Conservation (phyloP, 306 rosid species). For the Morella rubra region DNA sequence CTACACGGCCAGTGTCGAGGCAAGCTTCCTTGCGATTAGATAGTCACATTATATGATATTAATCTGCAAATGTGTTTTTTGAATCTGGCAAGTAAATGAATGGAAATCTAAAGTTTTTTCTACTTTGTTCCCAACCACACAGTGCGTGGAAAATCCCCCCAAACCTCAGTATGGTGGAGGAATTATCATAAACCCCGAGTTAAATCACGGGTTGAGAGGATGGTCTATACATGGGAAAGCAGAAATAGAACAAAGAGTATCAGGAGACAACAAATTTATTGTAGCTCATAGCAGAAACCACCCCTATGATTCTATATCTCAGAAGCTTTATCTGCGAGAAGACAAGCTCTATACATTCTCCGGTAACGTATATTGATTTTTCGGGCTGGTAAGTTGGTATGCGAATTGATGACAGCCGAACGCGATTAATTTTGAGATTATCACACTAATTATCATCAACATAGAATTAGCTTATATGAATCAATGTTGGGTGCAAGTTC, state of each 20-base stretch:
- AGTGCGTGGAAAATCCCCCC: constrained; percentile 59
- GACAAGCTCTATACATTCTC: constrained; percentile 56
- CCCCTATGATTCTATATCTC: constrained; percentile 47
- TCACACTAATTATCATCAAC: not conserved
- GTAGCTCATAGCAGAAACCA: constrained; percentile 58
- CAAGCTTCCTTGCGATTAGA: not conserved
- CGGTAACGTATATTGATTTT: constrained; percentile 36
- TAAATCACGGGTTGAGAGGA: constrained; percentile 56
- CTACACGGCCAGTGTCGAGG: constrained; percentile 52
- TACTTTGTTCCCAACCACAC: constrained; percentile 4
- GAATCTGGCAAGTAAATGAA: not conserved
- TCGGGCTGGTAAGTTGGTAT: too few relatives aligned
- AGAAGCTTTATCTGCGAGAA: constrained; percentile 39
- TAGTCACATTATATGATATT: not conserved
- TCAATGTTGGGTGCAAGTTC: not conserved
- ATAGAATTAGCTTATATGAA: not conserved
- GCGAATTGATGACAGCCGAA: not conserved
- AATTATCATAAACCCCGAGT: constrained; percentile 63
- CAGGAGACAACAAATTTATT: constrained; percentile 51
- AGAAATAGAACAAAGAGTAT: constrained; percentile 42
- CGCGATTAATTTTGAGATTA: not conserved
- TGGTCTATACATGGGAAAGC: constrained; percentile 57
- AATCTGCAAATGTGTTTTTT: not conserved
- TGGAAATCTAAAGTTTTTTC: not conserved
- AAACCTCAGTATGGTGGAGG: constrained; percentile 76